phyloP scores from a whole-genome alignment of 2,329 filamentous ascomycete species.

The Cladophialophora carrionii region DNA sequence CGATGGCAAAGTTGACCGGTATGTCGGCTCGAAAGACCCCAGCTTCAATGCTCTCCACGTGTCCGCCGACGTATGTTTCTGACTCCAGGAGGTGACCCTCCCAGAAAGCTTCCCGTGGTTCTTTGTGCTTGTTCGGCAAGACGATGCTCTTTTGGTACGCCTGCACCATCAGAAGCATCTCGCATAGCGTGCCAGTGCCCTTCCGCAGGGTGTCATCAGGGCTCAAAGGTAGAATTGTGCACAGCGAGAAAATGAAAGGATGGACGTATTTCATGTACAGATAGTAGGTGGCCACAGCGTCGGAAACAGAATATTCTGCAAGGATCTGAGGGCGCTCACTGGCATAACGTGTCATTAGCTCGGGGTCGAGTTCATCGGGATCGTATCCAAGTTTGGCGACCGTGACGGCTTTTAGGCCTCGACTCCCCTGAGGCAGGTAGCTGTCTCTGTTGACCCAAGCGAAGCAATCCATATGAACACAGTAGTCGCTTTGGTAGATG shows the following conservation, averaged over 20 bases:
- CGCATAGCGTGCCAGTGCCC: slow-evolving; percentile 96
- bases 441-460: slow-evolving; percentile 99
- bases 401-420: slow-evolving; percentile 95
- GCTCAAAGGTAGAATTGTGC: slow-evolving; percentile 90
- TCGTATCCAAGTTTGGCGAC: slow-evolving; percentile 98
- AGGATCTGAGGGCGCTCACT: slow-evolving; percentile 88
- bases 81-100: slow-evolving; percentile 95
- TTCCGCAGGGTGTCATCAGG: slow-evolving; percentile 93
- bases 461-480: slow-evolving; percentile 98
- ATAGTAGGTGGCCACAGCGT: slow-evolving; percentile 98
- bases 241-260: slow-evolving; percentile 97
- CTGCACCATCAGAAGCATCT: slow-evolving; percentile 99
- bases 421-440: slow-evolving; percentile 94
- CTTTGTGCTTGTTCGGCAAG: slow-evolving; percentile 91
- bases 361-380: slow-evolving; percentile 94
- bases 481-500: slow-evolving; percentile 93
- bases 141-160: slow-evolving; percentile 91
- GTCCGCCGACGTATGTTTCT: slow-evolving; percentile 96
- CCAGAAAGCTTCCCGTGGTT: slow-evolving; percentile 91
- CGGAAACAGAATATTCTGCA: slow-evolving; percentile 97
- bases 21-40: slow-evolving; percentile 97
- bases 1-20: slow-evolving; percentile 89
- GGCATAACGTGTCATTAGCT: slow-evolving; percentile 91
- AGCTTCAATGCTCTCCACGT: slow-evolving; percentile 98
- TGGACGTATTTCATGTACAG: slow-evolving; percentile 99